Conservation (phyloP, 345 rosid species). For the Hypericum androsaemum region DNA sequence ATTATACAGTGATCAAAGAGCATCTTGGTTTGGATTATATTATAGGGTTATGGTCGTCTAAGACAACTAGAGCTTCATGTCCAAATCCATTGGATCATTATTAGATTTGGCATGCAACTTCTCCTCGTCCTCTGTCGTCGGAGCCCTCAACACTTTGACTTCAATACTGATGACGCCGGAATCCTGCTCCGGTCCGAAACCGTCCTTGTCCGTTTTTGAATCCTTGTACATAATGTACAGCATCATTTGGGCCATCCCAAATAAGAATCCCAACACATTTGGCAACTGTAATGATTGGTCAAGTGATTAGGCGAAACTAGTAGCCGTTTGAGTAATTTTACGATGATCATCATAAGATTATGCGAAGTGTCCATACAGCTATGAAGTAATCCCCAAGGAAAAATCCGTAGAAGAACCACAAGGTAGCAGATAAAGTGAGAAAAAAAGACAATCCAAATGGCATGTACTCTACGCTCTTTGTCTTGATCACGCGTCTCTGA, state of each 20-base stretch:
- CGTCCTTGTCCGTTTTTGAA: not conserved
- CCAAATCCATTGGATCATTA: too few species aligned
- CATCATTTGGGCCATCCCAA: constrained; percentile 2
- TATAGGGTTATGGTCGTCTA: too few species aligned
- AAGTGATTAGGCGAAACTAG: not conserved
- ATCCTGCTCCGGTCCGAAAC: too few species aligned
- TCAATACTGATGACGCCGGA: too few species aligned
- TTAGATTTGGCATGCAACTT: too few species aligned
- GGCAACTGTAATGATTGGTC: not conserved
- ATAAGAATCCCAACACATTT: constrained; percentile 3
- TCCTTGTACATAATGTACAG: constrained; percentile 1
- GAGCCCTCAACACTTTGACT: too few species aligned
- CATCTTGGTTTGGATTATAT: too few species aligned
- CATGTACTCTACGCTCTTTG: constrained; percentile 6
- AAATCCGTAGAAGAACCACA: constrained; percentile 5
- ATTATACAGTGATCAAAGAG: too few species aligned
- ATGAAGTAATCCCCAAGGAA: not conserved
- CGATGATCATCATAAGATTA: not conserved
- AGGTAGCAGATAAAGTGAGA: not conserved
- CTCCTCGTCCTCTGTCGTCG: too few species aligned
- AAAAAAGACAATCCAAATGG: not conserved
- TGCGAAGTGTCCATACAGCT: not conserved
- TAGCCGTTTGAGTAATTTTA: not conserved
- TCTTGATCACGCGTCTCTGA: constrained; percentile 3
- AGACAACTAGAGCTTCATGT: too few species aligned